Evolutionary conservation across 768 basidiomycete genomes (phyloP).

Genomic region (Botryobasidium botryosum): DNA sequence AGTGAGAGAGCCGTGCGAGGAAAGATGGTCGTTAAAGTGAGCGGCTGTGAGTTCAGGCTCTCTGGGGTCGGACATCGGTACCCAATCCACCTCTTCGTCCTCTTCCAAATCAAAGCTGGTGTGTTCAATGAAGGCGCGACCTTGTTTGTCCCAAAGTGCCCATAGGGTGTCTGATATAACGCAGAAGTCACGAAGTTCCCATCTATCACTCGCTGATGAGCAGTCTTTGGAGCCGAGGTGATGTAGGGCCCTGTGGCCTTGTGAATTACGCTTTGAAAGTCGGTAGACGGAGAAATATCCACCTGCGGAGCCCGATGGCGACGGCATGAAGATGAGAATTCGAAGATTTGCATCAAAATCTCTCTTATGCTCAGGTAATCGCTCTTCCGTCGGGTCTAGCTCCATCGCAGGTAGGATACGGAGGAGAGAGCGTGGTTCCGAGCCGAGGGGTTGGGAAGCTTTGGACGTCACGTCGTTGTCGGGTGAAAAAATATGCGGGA

Average conservation of each 20-base stretch:
- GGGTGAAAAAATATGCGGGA: conserved; percentile 9
- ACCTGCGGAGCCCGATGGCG: conserved; percentile 45
- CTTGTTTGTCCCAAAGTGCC: conserved; percentile 68
- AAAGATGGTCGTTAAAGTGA: conserved; percentile 73
- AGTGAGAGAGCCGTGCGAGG: conserved; percentile 40
- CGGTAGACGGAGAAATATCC: conserved; percentile 64
- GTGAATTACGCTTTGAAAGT: conserved; percentile 13
- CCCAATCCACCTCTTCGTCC: conserved; percentile 27
- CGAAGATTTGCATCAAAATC: conserved; percentile 42
- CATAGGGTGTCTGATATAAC: conserved; percentile 40
- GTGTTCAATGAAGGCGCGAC: conserved; percentile 50
- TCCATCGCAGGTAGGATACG: conserved; percentile 30
- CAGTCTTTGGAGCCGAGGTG: conserved; percentile 39
- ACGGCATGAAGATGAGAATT: conserved; percentile 57
- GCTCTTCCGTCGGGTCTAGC: conserved; percentile 14
- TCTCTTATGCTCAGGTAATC: too few species aligned
- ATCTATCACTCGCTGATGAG: conserved; percentile 42
- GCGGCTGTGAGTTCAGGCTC: conserved; percentile 66
- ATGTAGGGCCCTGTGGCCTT: conserved; percentile 14
- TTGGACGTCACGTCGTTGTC: conserved; percentile 23
- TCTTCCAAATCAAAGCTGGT: conserved; percentile 30
- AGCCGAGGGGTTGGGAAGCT: conserved; percentile 38
- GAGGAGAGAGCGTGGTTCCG: conserved; percentile 45
- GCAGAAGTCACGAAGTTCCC: conserved; percentile 62
- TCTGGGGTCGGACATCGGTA: conserved; percentile 42